Base-by-base conservation (phyloP, 805 yeast species). In the Lachancea cidri region DNA sequence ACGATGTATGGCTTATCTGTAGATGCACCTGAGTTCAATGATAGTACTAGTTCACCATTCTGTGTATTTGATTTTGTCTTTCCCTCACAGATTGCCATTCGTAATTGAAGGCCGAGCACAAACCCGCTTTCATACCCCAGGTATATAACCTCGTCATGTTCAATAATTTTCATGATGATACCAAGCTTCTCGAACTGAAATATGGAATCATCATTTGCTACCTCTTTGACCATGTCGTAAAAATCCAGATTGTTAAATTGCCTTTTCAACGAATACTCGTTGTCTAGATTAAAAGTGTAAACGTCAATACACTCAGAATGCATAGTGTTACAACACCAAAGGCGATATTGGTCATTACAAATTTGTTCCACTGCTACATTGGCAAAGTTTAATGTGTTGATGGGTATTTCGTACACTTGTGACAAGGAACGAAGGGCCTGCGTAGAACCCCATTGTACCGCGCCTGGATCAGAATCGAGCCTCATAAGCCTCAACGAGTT, bases 381-480 rank as follows among this genome's bases (percentile, higher is more conserved):
- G 0, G 65, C 57, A 44, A 62, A 62, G 36, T 58, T 62, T 29
- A 60, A 38, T 2, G 65, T 62, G 40, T 62, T 62, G 3, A 62
- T 53, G 5, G 62, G 62, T 30, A 57, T 54, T 24, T 51, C 54
- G 42, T 54, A 56, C 7, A 48, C 33, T 33, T 38, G 38, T 25
- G 24, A 17, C 11, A 39, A 15, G 14, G 15, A 22, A 22, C 27
- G 7, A 14, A 14, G 11, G 17, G 13, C 18, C 8, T 18, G n/a
- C 30, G 14, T n/a, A 14, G 17, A 15, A 24, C 15, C 13, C 13
- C 15, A 29, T 29, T 18, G 25, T 18, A 16, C 11, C 18, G 16
- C 4, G 38, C 41, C 7, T 15, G 17, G 24, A 8, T 19, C 7
- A 16, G 8, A 29, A 15, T n/a, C 20, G 6, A 17, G 29, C 22